These are phyloP conservation scores for Irpex sp. DNA, from an alignment of 1,284 basidiomycete species.

Conservation along the genomic window DNA sequence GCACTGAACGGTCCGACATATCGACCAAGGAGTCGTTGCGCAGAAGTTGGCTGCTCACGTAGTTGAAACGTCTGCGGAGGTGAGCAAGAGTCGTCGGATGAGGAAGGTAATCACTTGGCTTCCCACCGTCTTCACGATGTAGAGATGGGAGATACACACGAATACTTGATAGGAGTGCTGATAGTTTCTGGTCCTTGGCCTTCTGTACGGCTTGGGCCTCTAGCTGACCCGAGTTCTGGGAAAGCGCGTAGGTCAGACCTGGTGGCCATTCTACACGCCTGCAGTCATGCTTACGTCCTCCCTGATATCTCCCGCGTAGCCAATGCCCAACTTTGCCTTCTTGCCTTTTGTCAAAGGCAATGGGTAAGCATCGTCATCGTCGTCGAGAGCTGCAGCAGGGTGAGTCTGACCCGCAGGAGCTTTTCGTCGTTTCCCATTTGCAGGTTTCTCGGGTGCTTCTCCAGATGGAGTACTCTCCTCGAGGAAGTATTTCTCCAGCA, in stretches of 20 bases:
- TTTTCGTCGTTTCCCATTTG: constrained; percentile 28
- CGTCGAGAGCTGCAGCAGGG: constrained; percentile 42
- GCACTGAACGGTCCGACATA: constrained; percentile 79
- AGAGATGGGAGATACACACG: constrained; percentile 76
- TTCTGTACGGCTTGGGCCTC: constrained; percentile 70
- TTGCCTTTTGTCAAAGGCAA: constrained; percentile 36
- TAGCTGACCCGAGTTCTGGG: constrained; percentile 72
- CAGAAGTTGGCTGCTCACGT: constrained; percentile 76
- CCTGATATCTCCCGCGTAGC: constrained; percentile 73
- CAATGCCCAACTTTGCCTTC: constrained; percentile 71
- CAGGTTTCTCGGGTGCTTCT: constrained; percentile 19
- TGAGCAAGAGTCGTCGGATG: constrained; percentile 87
- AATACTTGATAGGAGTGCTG: constrained; percentile 60
- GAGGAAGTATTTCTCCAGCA: constrained; percentile 66
- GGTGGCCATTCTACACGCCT: background rate
- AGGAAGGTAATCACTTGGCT: constrained; percentile 80
- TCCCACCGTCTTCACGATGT: constrained; percentile 63
- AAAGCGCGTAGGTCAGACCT: background rate
- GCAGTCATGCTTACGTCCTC: constrained; percentile 72
- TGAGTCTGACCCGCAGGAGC: constrained; percentile 22
- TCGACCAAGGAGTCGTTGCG: constrained; percentile 88
- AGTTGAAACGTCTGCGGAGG: constrained; percentile 82
- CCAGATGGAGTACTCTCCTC: constrained; percentile 38
- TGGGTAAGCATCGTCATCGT: constrained; percentile 43
- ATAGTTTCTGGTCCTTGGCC: constrained; percentile 66